These are phyloP conservation scores for Trichoderma atrobrunneum DNA, from an alignment of 2,329 filamentous ascomycete genomes.

Conservation along the genomic window DNA sequence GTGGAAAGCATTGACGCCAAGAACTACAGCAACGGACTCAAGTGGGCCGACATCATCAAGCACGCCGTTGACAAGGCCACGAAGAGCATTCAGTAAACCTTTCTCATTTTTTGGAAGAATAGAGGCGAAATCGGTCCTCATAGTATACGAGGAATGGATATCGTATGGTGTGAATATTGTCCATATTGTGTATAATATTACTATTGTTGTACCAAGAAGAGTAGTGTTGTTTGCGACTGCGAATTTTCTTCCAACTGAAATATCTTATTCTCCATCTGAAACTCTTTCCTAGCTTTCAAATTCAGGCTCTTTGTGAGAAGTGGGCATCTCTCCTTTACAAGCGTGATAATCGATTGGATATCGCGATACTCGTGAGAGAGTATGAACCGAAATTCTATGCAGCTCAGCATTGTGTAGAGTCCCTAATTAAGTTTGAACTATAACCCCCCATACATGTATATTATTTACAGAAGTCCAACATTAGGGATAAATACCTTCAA, in stretches of 20 bases:
- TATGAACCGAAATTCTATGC: no score
- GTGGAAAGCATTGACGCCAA: slow-evolving; percentile 60
- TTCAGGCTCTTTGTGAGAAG: no score
- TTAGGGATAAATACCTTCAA: no score
- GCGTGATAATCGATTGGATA: no score
- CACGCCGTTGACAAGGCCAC: slow-evolving; percentile 47
- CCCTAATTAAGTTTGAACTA: no score
- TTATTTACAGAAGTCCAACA: no score
- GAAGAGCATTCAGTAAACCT: slow-evolving; percentile 33
- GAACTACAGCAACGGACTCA: slow-evolving; percentile 56
- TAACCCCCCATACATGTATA: no score
- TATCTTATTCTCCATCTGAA: no score
- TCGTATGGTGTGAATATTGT: background rate
- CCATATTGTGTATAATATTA: background rate
- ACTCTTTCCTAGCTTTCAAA: no score
- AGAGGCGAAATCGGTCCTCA: background rate
- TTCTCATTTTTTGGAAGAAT: background rate
- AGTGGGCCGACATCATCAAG: slow-evolving; percentile 60
- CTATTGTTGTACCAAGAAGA: background rate
- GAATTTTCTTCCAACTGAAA: background rate
- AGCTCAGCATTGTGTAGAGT: no score
- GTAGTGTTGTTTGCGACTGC: background rate
- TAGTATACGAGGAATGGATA: background rate
- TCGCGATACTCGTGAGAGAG: no score
- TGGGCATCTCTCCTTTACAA: no score